A percentile compares a stretch with the other conserved stretches of the same genome.
These are phyloP conservation scores for Amanita subjunquillea DNA, from an alignment of 768 basidiomycete genomes.

Conservation along the genomic window DNA sequence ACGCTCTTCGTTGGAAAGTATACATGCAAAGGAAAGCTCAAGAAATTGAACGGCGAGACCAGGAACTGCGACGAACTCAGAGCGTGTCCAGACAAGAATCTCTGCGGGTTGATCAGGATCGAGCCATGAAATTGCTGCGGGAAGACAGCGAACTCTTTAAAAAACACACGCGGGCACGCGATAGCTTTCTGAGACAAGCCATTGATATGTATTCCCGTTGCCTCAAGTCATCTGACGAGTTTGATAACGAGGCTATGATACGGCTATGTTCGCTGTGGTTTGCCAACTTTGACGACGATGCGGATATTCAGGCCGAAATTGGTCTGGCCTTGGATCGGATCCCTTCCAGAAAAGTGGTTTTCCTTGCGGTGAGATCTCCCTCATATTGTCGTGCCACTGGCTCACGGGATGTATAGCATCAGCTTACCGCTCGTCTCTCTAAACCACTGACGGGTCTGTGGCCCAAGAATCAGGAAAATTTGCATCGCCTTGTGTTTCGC, in stretches of 20 bases:
- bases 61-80: constrained; percentile 17
- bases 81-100: constrained; percentile 8
- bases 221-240: constrained; percentile 56
- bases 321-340: constrained; percentile 41
- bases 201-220: constrained; percentile 81
- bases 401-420: constrained; percentile 38
- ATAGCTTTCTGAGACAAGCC: constrained; percentile 62
- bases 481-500: constrained; percentile 55
- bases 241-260: constrained; percentile 70
- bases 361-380: constrained; percentile 50
- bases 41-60: constrained; percentile 51
- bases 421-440: constrained; percentile 84
- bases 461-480: constrained; percentile 38
- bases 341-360: constrained; percentile 83
- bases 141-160: constrained; percentile 39
- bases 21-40: constrained; percentile 64
- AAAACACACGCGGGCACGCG: constrained; percentile 43
- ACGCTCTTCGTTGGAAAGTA: constrained; percentile 55
- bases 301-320: constrained; percentile 32
- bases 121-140: constrained; percentile 24
- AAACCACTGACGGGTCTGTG: constrained; percentile 20
- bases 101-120: constrained; percentile 16
- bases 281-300: constrained; percentile 61
- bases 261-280: constrained; percentile 91
- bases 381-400: neutral